Evolutionary conservation across 192 early-diverging fungal genomes (phyloP), one percentile per base, ranked within the genome.

Genomic region (Coemansia sp.): DNA sequence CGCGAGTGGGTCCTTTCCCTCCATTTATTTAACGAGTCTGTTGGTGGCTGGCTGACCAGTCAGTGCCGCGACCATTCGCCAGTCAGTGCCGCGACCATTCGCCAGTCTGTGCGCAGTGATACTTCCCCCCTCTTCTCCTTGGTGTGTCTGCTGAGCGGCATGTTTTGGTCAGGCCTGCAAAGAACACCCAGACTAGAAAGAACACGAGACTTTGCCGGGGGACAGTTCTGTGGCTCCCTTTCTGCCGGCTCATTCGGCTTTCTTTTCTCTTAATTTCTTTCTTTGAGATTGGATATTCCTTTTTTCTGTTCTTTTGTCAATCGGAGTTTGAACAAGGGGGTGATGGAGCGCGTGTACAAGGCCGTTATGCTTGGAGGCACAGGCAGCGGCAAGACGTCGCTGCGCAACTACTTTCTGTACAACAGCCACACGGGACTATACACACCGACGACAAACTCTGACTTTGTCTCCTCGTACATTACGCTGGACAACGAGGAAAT

Each of bases 401-500:
- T 79, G 63, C 76, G 76, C n/a, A 79, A 60, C 60, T 33, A 58
- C 42, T 72, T 73, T 55, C 52, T 79, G 9, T 52, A 66, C 70
- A 65, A 57, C 41, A 72, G 12, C 60, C 56, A 63, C 52, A 59
- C 76, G 39, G 68, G 66, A 66, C 53, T 59, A 26, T 56, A 68
- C 53, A 36, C 58, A 36, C 58, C 66, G 1, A 79, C 76, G 0
- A 43, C 33, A 3, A 79, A 62, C 33, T 60, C 76, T 3, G 76
- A 79, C 63, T 79, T 79, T 69, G 67, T 79, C 10, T 71, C 76
- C 21, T 72, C 76, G 11, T 64, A 64, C 35, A 53, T 72, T 2
- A 27, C 56, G 27, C 63, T 69, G 19, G 56, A 65, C 32, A 33
- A 9, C 19, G 58, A 48, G 24, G 61, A 62, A 3, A 54, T 70